Conservation (phyloP, 371 early-diverging fungal species). For the Mortierella sp. region DNA sequence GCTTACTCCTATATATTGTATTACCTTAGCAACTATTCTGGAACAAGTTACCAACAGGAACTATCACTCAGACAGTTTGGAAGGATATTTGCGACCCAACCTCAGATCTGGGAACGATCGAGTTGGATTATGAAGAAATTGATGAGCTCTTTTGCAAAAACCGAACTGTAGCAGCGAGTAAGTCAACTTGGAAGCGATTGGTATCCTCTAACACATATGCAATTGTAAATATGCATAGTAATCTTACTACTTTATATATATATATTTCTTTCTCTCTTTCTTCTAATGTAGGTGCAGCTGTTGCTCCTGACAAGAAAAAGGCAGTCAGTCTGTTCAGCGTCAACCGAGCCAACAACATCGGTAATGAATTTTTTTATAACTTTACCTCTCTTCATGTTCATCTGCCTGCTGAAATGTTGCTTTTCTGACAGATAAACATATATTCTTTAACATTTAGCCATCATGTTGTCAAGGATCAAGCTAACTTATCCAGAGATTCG, state of each 20-base stretch:
- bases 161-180: constrained; percentile 29
- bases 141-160: constrained; percentile 56
- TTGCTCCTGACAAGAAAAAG: constrained; percentile 59
- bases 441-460: constrained; percentile 57
- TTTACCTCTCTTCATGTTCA: background rate
- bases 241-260: background rate
- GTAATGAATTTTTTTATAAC: constrained; percentile 18
- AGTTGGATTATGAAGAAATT: constrained; percentile 53
- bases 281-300: constrained; percentile 1
- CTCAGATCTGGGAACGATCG: constrained; percentile 32
- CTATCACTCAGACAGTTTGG: constrained; percentile 70
- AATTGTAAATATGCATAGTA: too few species aligned
- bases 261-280: background rate
- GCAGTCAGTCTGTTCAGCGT: constrained; percentile 69
- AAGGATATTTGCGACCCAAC: constrained; percentile 62
- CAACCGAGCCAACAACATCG: constrained; percentile 79
- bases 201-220: background rate
- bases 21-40: constrained; percentile 68
- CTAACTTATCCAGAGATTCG: constrained; percentile 75
- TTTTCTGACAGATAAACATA: background rate
- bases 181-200: background rate
- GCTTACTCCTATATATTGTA: too few species aligned
- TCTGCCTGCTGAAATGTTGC: background rate
- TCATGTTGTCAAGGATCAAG: constrained; percentile 79
- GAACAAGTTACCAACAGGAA: constrained; percentile 69